Conservation (phyloP, 768 basidiomycete genomes). For the Tricholoma matsutake region DNA sequence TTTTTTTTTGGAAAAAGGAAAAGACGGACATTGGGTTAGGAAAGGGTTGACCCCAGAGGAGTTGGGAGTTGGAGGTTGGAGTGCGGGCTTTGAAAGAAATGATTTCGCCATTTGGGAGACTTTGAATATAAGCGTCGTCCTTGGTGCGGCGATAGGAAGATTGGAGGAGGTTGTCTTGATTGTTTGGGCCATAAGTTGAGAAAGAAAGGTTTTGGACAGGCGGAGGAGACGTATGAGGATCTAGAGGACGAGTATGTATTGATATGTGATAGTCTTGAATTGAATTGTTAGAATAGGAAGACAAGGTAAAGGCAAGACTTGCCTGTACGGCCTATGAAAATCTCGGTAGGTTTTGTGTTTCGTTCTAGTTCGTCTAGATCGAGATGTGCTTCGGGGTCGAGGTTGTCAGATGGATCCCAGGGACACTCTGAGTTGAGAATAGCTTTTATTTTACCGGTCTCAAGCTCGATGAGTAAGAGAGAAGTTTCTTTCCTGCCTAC, state of each 20-base stretch:
- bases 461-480: conserved; percentile 66
- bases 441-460: conserved; percentile 78
- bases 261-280: conserved; percentile 81
- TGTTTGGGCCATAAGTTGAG: conserved; percentile 92
- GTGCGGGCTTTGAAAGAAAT: conserved; percentile 60
- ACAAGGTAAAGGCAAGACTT: conserved; percentile 8
- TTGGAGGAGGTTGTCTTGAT: conserved; percentile 74
- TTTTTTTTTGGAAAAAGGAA: neutral
- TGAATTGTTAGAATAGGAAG: neutral
- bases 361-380: conserved; percentile 45
- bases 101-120: conserved; percentile 74
- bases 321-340: conserved; percentile 53
- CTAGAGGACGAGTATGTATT: conserved; percentile 60
- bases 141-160: conserved; percentile 70
- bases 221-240: conserved; percentile 24
- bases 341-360: conserved; percentile 41
- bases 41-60: conserved; percentile 62
- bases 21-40: conserved; percentile 61
- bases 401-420: conserved; percentile 60
- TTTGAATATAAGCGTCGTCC: conserved; percentile 80
- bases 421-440: conserved; percentile 75
- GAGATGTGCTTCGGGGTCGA: conserved; percentile 38
- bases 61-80: conserved; percentile 24
- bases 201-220: conserved; percentile 82
- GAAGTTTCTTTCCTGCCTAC: conserved; percentile 91